A percentile compares a stretch with the other conserved stretches of the same genome.
These are phyloP conservation scores for Cytospora mali DNA, from an alignment of 2,329 filamentous ascomycete species.

Conservation along the genomic window DNA sequence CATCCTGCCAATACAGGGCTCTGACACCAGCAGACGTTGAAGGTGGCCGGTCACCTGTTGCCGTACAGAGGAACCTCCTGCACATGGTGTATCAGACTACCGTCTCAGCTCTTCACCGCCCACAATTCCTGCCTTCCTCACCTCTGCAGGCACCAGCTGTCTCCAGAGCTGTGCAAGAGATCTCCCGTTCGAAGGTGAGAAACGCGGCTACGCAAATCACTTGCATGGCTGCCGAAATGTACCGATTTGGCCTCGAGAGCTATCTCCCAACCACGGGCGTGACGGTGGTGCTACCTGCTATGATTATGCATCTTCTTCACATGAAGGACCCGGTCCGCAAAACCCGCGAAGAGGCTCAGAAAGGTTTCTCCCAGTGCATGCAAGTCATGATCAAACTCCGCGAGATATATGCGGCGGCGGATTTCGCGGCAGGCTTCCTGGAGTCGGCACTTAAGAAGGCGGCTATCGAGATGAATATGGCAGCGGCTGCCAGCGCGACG, in stretches of 20 bases:
- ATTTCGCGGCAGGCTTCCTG: slow-evolving; percentile 94
- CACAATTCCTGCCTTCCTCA: slow-evolving; percentile 81
- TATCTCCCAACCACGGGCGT: slow-evolving; percentile 89
- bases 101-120: slow-evolving; percentile 85
- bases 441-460: slow-evolving; percentile 89
- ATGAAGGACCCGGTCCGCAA: slow-evolving; percentile 81
- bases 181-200: slow-evolving; percentile 80
- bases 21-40: slow-evolving; percentile 58
- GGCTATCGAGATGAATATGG: slow-evolving; percentile 66
- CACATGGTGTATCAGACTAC: slow-evolving; percentile 96
- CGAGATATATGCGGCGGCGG: slow-evolving; percentile 90
- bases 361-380: slow-evolving; percentile 91
- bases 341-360: slow-evolving; percentile 71
- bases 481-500: slow-evolving; percentile 36
- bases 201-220: slow-evolving; percentile 86
- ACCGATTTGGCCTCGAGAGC: slow-evolving; percentile 70
- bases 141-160: slow-evolving; percentile 55
- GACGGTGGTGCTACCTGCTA: slow-evolving; percentile 85
- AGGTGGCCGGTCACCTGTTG: slow-evolving; percentile 61
- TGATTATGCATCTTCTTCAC: slow-evolving; percentile 91
- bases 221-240: slow-evolving; percentile 76
- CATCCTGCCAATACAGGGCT: slow-evolving; percentile 68
- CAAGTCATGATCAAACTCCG: slow-evolving; percentile 83
- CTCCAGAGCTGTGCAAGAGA: slow-evolving; percentile 74
- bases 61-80: slow-evolving; percentile 79